Evolutionary conservation across 73 alveolate genomes (phyloP), one percentile per base, ranked within the genome.

Genomic region (Paramecium primaurelia): DNA sequence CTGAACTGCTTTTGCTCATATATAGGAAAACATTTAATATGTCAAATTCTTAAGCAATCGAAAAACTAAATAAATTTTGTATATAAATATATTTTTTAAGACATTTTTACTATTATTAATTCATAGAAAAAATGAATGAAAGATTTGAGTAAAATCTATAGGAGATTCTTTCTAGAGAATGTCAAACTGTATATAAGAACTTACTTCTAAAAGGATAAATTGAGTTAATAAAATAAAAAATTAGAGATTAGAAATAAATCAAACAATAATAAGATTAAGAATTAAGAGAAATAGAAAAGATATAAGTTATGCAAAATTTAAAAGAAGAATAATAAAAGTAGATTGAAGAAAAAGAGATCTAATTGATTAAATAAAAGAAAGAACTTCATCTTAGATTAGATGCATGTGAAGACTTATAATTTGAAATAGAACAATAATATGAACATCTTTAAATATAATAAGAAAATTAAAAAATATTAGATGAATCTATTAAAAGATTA

Each of bases 361-460:
- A 73, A 73, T 73, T 73, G 26, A 73, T 73, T 14, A 36, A 73
- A 73, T 6, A 36, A 38, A 73, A 73, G 20, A 34, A 44, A 20
- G 58, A 37, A 40, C 59, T 73, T 32, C 59, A 73, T 37, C 26
- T 37, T 1, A 32, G 87, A 22, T 37, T 36, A 37, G 87, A 73
- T 73, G 87, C 87, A 16, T 73, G 58, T 37, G 87, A 73, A 22
- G 87, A 73, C 32, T 73, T 73, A 38, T 10, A 37, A 73, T 73
- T 37, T n/a, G 59, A 73, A 38, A 73, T 34, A 10, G 87, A 73
- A 37, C 30, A 64, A 64, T 14, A 64, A 40, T 73, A 73, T 36
- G 2, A 73, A 6, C 47, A 37, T 38, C 87, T 36, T 11, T 6
- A 2, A 37, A 30, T 30, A 7, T 10, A 73, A 37, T 37, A 36